Evolutionary conservation across 352 stramenopile genomes (phyloP).

Genomic region (Phytophthora multivora): DNA sequence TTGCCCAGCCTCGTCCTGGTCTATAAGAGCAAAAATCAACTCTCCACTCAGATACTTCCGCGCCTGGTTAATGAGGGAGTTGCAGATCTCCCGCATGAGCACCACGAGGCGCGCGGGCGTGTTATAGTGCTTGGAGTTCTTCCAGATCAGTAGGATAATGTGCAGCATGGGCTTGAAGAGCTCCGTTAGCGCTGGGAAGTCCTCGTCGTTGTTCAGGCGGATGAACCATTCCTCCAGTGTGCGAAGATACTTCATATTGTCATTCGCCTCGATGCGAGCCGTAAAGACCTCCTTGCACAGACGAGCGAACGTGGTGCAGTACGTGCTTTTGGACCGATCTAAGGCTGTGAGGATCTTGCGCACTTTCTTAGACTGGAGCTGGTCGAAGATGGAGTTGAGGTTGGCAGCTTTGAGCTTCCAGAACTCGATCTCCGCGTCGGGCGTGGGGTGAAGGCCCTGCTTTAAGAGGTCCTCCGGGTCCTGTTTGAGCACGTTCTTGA

Average conservation of each 20-base stretch:
- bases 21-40: conserved; percentile 96
- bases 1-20: conserved; percentile 94
- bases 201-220: conserved; percentile 94
- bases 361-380: conserved; percentile 93
- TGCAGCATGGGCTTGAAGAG: conserved; percentile 99
- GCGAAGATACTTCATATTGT: conserved; percentile 98
- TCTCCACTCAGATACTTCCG: conserved; percentile 94
- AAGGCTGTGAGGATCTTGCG: conserved; percentile 94
- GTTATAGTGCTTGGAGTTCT: conserved; percentile 99
- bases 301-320: conserved; percentile 95
- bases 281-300: conserved; percentile 98
- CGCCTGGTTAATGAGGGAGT: conserved; percentile 95
- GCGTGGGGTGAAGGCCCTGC: conserved; percentile 95
- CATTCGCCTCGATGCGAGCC: conserved; percentile 96
- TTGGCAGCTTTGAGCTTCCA: conserved; percentile 97
- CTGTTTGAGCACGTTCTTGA: conserved; percentile 98
- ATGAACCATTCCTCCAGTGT: conserved; percentile 97
- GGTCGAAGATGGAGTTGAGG: conserved; percentile 95
- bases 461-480: conserved; percentile 97
- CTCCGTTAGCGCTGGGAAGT: conserved; percentile 92
- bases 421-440: conserved; percentile 97
- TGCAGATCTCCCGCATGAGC: conserved; percentile 98
- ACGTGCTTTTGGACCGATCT: conserved; percentile 96
- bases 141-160: conserved; percentile 99
- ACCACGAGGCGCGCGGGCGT: conserved; percentile 95